Conservation (phyloP, 176 grass and related monocot species). For the Oryza australiensis region DNA sequence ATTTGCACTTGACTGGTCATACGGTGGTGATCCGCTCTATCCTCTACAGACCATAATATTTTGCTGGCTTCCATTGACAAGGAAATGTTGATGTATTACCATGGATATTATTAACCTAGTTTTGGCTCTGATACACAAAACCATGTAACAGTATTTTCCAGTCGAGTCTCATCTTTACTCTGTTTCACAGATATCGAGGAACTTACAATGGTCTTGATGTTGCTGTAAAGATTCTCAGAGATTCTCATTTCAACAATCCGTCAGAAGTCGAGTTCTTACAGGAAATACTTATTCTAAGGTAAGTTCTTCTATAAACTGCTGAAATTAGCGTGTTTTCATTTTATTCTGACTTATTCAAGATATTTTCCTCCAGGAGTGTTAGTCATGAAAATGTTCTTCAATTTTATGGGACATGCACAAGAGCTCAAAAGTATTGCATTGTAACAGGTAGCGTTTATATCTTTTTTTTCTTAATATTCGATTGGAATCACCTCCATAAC, state of each 20-base stretch:
- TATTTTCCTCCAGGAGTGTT: slow-evolving; percentile 59
- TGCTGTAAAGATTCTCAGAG: slow-evolving; percentile 83
- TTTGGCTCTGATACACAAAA: neutral
- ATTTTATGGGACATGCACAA: slow-evolving; percentile 82
- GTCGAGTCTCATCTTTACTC: slow-evolving; percentile 1
- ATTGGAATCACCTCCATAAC: slow-evolving; percentile 10
- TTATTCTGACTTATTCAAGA: slow-evolving; percentile 22
- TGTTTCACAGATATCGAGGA: slow-evolving; percentile 65
- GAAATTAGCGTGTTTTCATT: slow-evolving; percentile 17
- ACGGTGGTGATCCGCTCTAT: neutral
- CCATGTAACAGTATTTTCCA: neutral
- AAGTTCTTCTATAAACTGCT: slow-evolving; percentile 24
- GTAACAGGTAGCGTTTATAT: slow-evolving; percentile 65
- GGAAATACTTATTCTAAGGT: slow-evolving; percentile 94
- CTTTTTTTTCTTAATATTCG: neutral
- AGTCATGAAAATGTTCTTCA: slow-evolving; percentile 74
- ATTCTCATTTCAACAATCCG: slow-evolving; percentile 48
- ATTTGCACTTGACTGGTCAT: neutral
- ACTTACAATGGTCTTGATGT: slow-evolving; percentile 66
- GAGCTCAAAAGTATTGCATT: slow-evolving; percentile 53
- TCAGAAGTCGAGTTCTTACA: slow-evolving; percentile 74
- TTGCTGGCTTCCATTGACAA: slow-evolving; percentile 15
- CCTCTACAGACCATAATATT: neutral
- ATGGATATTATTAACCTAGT: slow-evolving; percentile 7
- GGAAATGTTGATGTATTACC: neutral